Evolutionary conservation across 2,329 filamentous ascomycete species (phyloP), one percentile per base, ranked within the genome.

Genomic region (Epichloe elymi): DNA sequence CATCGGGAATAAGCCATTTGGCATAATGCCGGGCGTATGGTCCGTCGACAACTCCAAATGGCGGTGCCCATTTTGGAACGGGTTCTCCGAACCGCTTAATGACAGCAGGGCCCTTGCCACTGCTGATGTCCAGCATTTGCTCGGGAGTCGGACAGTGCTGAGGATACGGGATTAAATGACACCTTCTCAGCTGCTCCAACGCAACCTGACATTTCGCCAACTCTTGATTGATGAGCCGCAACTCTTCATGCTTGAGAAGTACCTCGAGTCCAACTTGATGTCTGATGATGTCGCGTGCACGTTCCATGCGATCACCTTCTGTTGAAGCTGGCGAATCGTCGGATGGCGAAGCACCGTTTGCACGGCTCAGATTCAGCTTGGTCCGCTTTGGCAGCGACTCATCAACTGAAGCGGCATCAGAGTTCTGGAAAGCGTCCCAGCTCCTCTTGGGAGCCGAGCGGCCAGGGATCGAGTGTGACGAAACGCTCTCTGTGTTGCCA

Each of bases 11-110:
- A 58, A 98, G 80, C 93, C 93, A 98, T 73, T 87, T 88, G 64
- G 88, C 83, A 69, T 96, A 96, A 70, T 97, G 93, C 59, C 89
- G 83, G 54, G 89, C 84, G 69, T 97, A 97, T 2, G 93, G 90
- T 11, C 93, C 93, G 60, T 96, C 88, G 15, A 83, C 82, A 51
- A 96, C 88, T 58, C 91, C 91, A 74, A 90, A 95, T 3, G 93
- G 86, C 43, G 93, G 80, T 38, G 90, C 87, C 74, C 86, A 88
- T 60, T 80, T 74, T 53, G 89, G 86, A 58, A 82, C 74, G 54
- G 79, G 74, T 59, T 82, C 81, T 60, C 82, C 82, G 56, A 76
- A 68, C 57, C 72, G 73, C 56, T 77, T 71, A 54, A 78, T 74
- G 56, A 93, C 66, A 55, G 87, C 80, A 57, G 83, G 75, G 19